phyloP scores from a whole-genome alignment of 305 asterid species.

The Rubia balearica region DNA sequence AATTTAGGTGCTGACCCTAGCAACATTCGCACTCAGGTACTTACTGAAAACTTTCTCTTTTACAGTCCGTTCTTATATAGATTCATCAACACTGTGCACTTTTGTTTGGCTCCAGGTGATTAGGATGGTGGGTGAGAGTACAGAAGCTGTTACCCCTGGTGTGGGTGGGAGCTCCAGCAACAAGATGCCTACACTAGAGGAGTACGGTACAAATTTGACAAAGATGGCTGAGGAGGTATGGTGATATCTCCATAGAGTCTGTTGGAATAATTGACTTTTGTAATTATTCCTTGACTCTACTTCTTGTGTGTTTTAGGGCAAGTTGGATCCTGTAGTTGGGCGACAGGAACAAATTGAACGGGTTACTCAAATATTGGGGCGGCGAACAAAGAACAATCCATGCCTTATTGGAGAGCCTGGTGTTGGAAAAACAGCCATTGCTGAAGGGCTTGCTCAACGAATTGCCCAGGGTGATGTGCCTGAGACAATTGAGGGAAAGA shows the following conservation, averaged over 20 bases:
- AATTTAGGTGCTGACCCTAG: slow-evolving; percentile 94
- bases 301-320: slow-evolving; percentile 49
- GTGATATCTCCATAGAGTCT: neutral
- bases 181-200: slow-evolving; percentile 97
- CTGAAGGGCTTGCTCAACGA: slow-evolving; percentile 97
- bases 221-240: slow-evolving; percentile 96
- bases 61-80: neutral
- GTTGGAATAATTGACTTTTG: neutral
- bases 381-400: slow-evolving; percentile 91
- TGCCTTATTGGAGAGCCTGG: slow-evolving; percentile 99
- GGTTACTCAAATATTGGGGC: slow-evolving; percentile 89
- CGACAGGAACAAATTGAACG: slow-evolving; percentile 87
- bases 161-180: slow-evolving; percentile 85
- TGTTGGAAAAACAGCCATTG: slow-evolving; percentile 97
- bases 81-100: neutral
- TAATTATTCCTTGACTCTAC: neutral
- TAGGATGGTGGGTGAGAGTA: slow-evolving; percentile 91
- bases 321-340: slow-evolving; percentile 98
- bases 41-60: neutral
- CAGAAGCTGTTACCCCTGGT: slow-evolving; percentile 90
- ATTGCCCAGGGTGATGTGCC: slow-evolving; percentile 95
- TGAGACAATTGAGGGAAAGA: slow-evolving; percentile 90
- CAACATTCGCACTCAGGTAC: slow-evolving; percentile 90
- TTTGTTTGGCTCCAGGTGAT: slow-evolving; percentile 42
- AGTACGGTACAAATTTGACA: slow-evolving; percentile 95